Conservation (phyloP, 176 grass and related monocot species). For the Rhipidocladum racemiflorum region DNA sequence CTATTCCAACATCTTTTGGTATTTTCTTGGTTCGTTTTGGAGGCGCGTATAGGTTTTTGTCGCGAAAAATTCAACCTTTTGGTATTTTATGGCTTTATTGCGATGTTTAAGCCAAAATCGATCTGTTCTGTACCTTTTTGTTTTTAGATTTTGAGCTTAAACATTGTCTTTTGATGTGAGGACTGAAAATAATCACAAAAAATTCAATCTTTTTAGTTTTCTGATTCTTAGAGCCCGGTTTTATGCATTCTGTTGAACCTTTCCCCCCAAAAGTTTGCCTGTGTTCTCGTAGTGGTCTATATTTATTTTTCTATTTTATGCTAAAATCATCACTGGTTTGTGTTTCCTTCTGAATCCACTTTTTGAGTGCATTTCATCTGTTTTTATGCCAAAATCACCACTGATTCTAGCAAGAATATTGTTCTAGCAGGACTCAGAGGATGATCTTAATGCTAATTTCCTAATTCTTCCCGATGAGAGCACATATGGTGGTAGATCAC, state of each 20-base stretch:
- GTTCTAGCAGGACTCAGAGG: slow-evolving; percentile 78
- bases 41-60: background rate
- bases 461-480: slow-evolving; percentile 70
- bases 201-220: background rate
- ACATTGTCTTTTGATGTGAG: background rate
- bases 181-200: background rate
- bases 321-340: background rate
- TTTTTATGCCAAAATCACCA: too few relatives aligned
- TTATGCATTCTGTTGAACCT: background rate
- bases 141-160: background rate
- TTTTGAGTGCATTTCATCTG: background rate
- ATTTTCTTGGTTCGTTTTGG: background rate
- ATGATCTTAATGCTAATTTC: slow-evolving; percentile 75
- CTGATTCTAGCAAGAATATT: slow-evolving; percentile 95
- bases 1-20: background rate
- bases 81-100: background rate
- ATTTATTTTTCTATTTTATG: background rate
- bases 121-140: background rate
- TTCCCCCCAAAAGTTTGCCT: background rate
- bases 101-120: background rate
- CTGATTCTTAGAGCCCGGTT: background rate
- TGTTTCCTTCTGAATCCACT: background rate
- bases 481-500: slow-evolving; percentile 59
- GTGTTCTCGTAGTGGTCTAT: background rate
- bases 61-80: background rate